Evolutionary conservation across 805 yeast species (phyloP).

Genomic region (Cyberlindnera xylosilytica): DNA sequence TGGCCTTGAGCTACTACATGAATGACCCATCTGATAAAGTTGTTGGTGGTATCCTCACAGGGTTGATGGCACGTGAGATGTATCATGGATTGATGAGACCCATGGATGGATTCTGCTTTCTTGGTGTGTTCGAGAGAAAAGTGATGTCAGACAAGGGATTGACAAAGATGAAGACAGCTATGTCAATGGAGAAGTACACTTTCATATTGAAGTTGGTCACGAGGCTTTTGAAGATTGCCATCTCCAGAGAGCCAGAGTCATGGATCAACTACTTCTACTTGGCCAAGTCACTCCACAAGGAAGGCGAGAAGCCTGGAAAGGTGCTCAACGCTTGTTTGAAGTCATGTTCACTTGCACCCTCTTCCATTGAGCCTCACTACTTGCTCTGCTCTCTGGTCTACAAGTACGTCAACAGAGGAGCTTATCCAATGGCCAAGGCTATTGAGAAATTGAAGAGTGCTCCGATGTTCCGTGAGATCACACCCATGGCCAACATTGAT

Average conservation of each 20-base stretch:
- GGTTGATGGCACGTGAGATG: slow-evolving; percentile 53
- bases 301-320: slow-evolving; percentile 30
- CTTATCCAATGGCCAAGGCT: slow-evolving; percentile 38
- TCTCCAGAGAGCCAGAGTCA: slow-evolving; percentile 39
- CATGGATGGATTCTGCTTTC: slow-evolving; percentile 59
- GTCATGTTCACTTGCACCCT: slow-evolving; percentile 41
- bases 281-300: slow-evolving; percentile 56
- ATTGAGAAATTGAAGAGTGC: slow-evolving; percentile 35
- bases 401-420: slow-evolving; percentile 46
- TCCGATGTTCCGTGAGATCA: slow-evolving; percentile 21
- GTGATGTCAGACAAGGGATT: slow-evolving; percentile 23
- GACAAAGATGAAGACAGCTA: not conserved
- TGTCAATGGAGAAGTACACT: slow-evolving; percentile 4
- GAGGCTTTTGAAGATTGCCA: slow-evolving; percentile 46
- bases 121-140: slow-evolving; percentile 16
- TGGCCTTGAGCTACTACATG: slow-evolving; percentile 55
- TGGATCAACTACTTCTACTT: slow-evolving; percentile 64
- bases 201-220: slow-evolving; percentile 35
- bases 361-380: slow-evolving; percentile 75
- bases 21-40: slow-evolving; percentile 21
- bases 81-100: slow-evolving; percentile 46
- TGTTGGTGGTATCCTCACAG: slow-evolving; percentile 45
- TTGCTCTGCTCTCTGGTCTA: slow-evolving; percentile 52
- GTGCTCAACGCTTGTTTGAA: slow-evolving; percentile 41
- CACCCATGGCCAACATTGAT: slow-evolving; percentile 18